Evolutionary conservation across 768 basidiomycete genomes (phyloP).

Genomic region (Tylopilus sp.): DNA sequence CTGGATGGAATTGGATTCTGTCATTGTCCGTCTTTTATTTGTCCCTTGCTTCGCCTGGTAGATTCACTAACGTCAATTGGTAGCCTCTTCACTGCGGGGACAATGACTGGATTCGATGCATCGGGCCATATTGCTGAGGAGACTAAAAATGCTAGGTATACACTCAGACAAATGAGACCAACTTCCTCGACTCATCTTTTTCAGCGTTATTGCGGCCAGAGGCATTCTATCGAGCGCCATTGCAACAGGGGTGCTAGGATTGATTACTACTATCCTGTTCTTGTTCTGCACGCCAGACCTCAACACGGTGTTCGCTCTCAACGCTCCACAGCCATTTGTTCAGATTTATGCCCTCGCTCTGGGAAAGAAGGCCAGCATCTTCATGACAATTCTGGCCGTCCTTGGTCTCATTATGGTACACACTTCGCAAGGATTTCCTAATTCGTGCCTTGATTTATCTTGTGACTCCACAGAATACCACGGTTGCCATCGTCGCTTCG

Average conservation of each 20-base stretch:
- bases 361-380: constrained; percentile 72
- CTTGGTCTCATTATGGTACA: constrained; percentile 82
- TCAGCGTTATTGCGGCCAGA: constrained; percentile 71
- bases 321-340: constrained; percentile 90
- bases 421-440: constrained; percentile 25
- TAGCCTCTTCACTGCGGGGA: constrained; percentile 84
- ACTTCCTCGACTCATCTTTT: background rate
- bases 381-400: constrained; percentile 85
- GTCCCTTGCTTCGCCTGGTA: background rate
- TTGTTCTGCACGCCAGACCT: constrained; percentile 83
- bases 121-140: constrained; percentile 87
- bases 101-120: constrained; percentile 88
- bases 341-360: constrained; percentile 82
- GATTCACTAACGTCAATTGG: constrained; percentile 40
- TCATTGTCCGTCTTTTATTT: constrained; percentile 57
- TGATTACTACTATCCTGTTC: constrained; percentile 75
- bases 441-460: background rate
- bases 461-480: constrained; percentile 60
- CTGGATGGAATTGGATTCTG: constrained; percentile 90
- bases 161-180: background rate
- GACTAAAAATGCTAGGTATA: constrained; percentile 73
- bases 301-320: constrained; percentile 67
- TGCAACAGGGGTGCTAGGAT: constrained; percentile 77
- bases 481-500: constrained; percentile 82
- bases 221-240: constrained; percentile 79